Conservation (phyloP, 2,329 filamentous ascomycete genomes). For the Sclerotinia sclerotiorum region DNA sequence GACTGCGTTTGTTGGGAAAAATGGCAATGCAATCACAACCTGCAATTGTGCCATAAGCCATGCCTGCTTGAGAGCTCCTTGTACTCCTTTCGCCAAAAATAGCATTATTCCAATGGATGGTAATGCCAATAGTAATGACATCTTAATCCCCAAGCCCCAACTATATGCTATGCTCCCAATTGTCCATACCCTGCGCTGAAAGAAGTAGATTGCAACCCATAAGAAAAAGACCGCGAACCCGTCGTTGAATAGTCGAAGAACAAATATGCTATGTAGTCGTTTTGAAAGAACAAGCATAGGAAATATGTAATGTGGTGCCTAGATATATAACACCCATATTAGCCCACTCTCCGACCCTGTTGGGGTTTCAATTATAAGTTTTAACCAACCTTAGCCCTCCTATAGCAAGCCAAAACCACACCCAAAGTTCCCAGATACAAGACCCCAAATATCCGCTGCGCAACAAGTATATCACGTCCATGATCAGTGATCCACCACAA, state of each 20-base stretch:
- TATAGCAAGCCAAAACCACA: slow-evolving; percentile 81
- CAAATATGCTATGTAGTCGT: slow-evolving; percentile 87
- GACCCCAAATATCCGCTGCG: slow-evolving; percentile 79
- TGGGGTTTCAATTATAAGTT: neutral
- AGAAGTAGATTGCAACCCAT: slow-evolving; percentile 75
- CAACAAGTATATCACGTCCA: slow-evolving; percentile 72
- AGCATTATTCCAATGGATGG: slow-evolving; percentile 78
- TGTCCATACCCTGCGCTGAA: slow-evolving; percentile 74
- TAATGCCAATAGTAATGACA: slow-evolving; percentile 81
- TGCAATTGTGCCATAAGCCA: slow-evolving; percentile 77
- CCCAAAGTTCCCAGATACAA: slow-evolving; percentile 76
- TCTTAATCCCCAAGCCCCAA: slow-evolving; percentile 86
- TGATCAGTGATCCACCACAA: slow-evolving; percentile 76
- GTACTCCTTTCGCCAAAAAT: slow-evolving; percentile 69
- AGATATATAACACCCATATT: slow-evolving; percentile 22
- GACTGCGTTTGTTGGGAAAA: slow-evolving; percentile 61
- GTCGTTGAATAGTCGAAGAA: slow-evolving; percentile 94
- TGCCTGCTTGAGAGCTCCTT: slow-evolving; percentile 64
- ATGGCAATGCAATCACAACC: slow-evolving; percentile 65
- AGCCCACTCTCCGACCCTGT: neutral
- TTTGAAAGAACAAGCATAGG: slow-evolving; percentile 86
- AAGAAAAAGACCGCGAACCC: slow-evolving; percentile 83
- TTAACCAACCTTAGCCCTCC: slow-evolving; percentile 62
- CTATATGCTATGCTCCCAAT: slow-evolving; percentile 72
- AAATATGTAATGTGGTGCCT: slow-evolving; percentile 85